Evolutionary conservation across 1,284 basidiomycete genomes (phyloP), one percentile per base, ranked within the genome.

Genomic region (Paramarasmius palmivorus): DNA sequence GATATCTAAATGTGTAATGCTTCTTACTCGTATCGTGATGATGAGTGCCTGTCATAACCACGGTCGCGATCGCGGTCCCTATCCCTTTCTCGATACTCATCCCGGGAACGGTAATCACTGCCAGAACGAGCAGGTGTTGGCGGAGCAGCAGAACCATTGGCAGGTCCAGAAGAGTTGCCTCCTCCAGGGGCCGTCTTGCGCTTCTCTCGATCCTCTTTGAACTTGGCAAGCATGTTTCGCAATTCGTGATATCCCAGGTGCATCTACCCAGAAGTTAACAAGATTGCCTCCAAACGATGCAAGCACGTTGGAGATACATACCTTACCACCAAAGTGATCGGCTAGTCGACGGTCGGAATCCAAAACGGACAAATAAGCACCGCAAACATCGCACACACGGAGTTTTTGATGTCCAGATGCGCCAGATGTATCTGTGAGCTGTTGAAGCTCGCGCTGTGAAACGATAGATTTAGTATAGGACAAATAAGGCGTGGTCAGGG

Each of bases 251-350:
- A 99, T 9, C 97, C 97, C 64, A 99, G 73, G 77, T 99, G 97
- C 94, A 99, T 97, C 95, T 96, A 14, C 29, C 57, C 57, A 57
- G 59, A 55, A 57, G 61, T 56, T 57, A 58, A 55, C 57, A 36
- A 32, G 4, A 45, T 52, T 47, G 23, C 32, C n/a, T 42, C 32
- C 12, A 22, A 25, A 39, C n/a, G 25, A 50, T 17, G 37, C 22
- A 19, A 17, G 22, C 29, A 51, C 42, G 25, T 17, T 32, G 29
- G 50, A 20, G 49, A 58, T 40, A 58, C 84, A 68, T 63, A 93
- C 95, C 79, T 99, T 99, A 64, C 97, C 97, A 74, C 97, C 97
- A 75, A 99, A 99, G 73, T 99, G 97, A 76, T 99, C 97, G 49
- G 97, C 97, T 59, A 99, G 78, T 70, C 97, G 93, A 70, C 97